These are phyloP conservation scores for Sonneratia caseolaris DNA, from an alignment of 345 rosid genomes.

Conservation along the genomic window DNA sequence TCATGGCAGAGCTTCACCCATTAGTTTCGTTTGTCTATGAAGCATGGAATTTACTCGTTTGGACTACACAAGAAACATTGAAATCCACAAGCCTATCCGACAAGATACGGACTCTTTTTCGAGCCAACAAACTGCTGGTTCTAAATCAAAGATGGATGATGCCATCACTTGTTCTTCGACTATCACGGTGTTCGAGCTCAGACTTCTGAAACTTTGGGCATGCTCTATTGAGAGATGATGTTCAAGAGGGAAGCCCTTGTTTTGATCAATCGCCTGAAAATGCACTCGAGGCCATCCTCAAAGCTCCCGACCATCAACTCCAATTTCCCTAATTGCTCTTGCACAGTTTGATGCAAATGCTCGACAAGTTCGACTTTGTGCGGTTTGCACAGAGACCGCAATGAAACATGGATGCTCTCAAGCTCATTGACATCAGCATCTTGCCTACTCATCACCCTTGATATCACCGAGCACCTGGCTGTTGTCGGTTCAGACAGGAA, in stretches of 20 bases:
- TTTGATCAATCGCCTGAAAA: constrained; percentile 50
- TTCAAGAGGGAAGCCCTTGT: constrained; percentile 60
- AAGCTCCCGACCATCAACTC: constrained; percentile 33
- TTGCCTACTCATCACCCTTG: constrained; percentile 33
- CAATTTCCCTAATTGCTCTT: constrained; percentile 32
- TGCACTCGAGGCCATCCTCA: constrained; percentile 44
- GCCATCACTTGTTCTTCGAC: no score
- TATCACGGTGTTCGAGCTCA: no score
- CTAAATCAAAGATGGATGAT: no score
- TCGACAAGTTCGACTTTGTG: neutral
- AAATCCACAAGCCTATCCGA: neutral
- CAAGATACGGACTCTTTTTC: neutral
- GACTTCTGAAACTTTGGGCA: neutral
- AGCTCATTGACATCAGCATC: constrained; percentile 32
- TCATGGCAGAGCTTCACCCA: no score
- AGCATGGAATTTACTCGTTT: neutral
- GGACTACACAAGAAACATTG: neutral
- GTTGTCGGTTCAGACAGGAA: constrained; percentile 29
- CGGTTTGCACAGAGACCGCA: constrained; percentile 10
- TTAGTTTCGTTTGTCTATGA: neutral
- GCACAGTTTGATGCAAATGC: constrained; percentile 23
- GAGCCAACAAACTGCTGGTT: no score
- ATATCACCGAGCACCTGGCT: constrained; percentile 37
- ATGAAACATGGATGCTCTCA: constrained; percentile 30
- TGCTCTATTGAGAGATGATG: constrained; percentile 41